Base-by-base conservation (phyloP, 345 rosid species). In the Gossypium anomalum region DNA sequence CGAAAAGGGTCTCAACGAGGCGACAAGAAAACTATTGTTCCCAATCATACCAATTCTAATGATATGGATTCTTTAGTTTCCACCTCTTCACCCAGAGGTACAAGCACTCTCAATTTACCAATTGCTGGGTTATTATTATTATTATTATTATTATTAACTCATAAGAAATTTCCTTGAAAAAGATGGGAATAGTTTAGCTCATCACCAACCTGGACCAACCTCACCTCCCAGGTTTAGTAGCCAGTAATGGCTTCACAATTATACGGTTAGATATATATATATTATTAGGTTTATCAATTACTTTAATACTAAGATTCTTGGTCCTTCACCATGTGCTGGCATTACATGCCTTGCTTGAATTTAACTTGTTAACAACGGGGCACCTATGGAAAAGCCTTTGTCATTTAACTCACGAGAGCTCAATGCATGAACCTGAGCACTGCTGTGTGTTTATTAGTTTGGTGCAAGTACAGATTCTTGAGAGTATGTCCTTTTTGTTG, bases 1-100 rank as follows among this genome's bases (percentile, higher is more conserved):
- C 85, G 89, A 71, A 94, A 92, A 82, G 94, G 94, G 82, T 78
- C 90, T 19, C 77, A 71, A 59, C 89, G 95, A 44, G 81, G 82
- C 29, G 88, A 87, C 77, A 84, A 84, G 80, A 90, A 86, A 77
- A 76, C 76, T 14, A 53, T 41, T 4, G 1, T 47, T 70, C 25
- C 41, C n/a, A 52, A 52, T 52, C 17, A 15, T 52, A 52, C 19
- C 17, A 70, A 27, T 70, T 52, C 58, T 9, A 84, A 78, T 74
- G 90, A 85, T 52, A 83, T 72, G 65, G 92, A 86, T 53, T 52
- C 75, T 9, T 51, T 74, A 23, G 80, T 77, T 78, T 78, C 91
- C 55, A 75, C 92, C 15, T 89, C 95, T 3, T 67, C 71, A 7
- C 92, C 93, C 1, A 85, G 83, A 90, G 98, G 98, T 93, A 88